Conservation (phyloP, 495 filamentous ascomycete species). For the Aspergillus campestris region DNA sequence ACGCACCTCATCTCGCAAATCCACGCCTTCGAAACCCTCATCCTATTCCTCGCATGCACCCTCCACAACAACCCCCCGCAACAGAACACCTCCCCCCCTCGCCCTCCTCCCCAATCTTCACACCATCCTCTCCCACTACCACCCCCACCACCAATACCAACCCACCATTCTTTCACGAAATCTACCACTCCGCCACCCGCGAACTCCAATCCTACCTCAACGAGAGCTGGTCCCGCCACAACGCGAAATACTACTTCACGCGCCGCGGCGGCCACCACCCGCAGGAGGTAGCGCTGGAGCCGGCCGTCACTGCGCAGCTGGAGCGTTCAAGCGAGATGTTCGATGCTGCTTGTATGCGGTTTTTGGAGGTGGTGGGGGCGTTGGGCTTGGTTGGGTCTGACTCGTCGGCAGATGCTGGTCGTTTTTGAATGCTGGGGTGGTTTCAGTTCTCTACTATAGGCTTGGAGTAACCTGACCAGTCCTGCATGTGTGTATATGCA, state of each 20-base stretch:
- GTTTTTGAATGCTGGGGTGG: too few relatives aligned
- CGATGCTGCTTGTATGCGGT: conserved; percentile 11
- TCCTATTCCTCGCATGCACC: conserved; percentile 15
- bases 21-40: conserved; percentile 26
- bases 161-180: neutral
- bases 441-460: too few relatives aligned
- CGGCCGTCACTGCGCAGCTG: conserved; percentile 12
- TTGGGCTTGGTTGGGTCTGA: conserved; percentile 15
- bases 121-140: neutral
- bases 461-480: too few relatives aligned
- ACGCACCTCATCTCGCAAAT: conserved; percentile 18
- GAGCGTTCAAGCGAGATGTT: conserved; percentile 16
- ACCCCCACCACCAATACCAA: neutral
- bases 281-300: conserved; percentile 25
- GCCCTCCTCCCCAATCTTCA: neutral
- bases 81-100: neutral
- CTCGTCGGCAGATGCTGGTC: too few relatives aligned
- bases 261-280: conserved; percentile 26
- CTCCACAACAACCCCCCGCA: conserved; percentile 6
- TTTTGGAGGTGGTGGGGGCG: conserved; percentile 10
- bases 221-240: conserved; percentile 30
- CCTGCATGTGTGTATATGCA: too few relatives aligned
- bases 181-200: conserved; percentile 16
- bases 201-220: conserved; percentile 31
- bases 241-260: conserved; percentile 35